Base-by-base conservation (phyloP, 345 rosid genomes). In the Laguncularia racemosa region DNA sequence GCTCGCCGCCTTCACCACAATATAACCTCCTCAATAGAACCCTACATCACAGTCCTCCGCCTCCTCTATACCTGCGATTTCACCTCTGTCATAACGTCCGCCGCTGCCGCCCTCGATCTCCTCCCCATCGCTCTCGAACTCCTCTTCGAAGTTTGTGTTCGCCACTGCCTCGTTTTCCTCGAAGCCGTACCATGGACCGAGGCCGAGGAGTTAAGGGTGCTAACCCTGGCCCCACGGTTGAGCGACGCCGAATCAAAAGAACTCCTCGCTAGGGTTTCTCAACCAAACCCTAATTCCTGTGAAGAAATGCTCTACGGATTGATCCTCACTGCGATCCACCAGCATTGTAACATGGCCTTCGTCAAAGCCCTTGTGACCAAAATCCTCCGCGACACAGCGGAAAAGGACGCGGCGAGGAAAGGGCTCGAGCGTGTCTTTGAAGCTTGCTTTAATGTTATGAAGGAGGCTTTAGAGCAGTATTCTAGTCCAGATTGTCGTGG, bases 161-260 rank as follows among this genome's bases (percentile, higher is more conserved):
- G 55, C 19, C 58, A 61, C 20, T 80, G 83, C 57, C 73, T 85
- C 12, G 67, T 48, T 23, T 82, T 74, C 69, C 74, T 85, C 2
- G 88, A 85, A 62, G 84, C 81, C 40, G 84, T 82, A 23, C 88
- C 92, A n/a, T 85, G 92, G 92, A 76, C 69, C 43, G 84, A 82
- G 43, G 92, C 78, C 45, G 92, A 82, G 38, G 92, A 85, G 50
- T 56, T 56, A 53, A 73, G 81, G 17, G 80, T 85, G 14, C 44
- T 85, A 43, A 58, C 28, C 55, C 58, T 81, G 50, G 64, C 77
- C 45, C 88, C 88, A 1, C 61, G 76, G 15, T 55, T 82, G 21
- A 46, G 70, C 0, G 75, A 67, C 53, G 84, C 78, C 19, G 88
- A 85, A 66, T 82, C 86, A 0, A 69, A 55, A 21, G 84, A 79